phyloP scores from a whole-genome alignment of 2,329 filamentous ascomycete species.

The Mycosphaerella sp. region DNA sequence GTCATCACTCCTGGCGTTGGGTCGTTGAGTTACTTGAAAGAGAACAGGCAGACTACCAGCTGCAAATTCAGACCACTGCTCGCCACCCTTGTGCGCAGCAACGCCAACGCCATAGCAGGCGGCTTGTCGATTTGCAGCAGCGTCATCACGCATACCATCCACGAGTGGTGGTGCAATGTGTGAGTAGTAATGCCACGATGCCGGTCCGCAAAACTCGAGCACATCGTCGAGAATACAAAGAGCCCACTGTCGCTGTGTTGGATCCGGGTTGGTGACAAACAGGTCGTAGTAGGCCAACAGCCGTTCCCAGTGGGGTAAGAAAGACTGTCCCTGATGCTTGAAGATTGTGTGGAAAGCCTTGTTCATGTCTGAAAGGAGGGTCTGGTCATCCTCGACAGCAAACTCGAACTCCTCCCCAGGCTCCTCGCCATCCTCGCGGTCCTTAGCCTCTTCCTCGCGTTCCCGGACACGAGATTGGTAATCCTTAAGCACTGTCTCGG shows the following conservation, averaged over 20 bases:
- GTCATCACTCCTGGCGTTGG: constrained; percentile 79
- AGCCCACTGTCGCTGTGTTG: constrained; percentile 96
- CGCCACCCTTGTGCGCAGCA: constrained; percentile 85
- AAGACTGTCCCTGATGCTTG: constrained; percentile 83
- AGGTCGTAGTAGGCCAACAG: constrained; percentile 77
- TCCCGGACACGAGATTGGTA: constrained; percentile 81
- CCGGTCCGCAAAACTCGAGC: constrained; percentile 86
- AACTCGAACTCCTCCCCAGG: constrained; percentile 79
- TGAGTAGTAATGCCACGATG: constrained; percentile 78
- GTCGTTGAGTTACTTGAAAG: constrained; percentile 75
- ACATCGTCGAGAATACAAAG: constrained; percentile 98
- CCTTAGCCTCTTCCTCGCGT: constrained; percentile 75
- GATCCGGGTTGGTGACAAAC: constrained; percentile 74
- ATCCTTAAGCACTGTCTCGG: constrained; percentile 79
- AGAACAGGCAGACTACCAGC: constrained; percentile 71
- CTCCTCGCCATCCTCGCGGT: constrained; percentile 67
- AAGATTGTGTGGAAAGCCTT: constrained; percentile 99
- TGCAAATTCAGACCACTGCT: constrained; percentile 80
- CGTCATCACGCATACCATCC: constrained; percentile 75
- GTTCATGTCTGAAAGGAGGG: constrained; percentile 97
- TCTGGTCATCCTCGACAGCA: constrained; percentile 96
- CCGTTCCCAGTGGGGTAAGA: constrained; percentile 82
- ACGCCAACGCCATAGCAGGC: constrained; percentile 95
- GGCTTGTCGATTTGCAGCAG: constrained; percentile 88
- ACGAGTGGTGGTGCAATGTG: constrained; percentile 83